A percentile compares a stretch with the other conserved stretches of the same genome.
Conservation (phyloP, 192 early-diverging fungal genomes). For the Haplosporangium gracile region DNA sequence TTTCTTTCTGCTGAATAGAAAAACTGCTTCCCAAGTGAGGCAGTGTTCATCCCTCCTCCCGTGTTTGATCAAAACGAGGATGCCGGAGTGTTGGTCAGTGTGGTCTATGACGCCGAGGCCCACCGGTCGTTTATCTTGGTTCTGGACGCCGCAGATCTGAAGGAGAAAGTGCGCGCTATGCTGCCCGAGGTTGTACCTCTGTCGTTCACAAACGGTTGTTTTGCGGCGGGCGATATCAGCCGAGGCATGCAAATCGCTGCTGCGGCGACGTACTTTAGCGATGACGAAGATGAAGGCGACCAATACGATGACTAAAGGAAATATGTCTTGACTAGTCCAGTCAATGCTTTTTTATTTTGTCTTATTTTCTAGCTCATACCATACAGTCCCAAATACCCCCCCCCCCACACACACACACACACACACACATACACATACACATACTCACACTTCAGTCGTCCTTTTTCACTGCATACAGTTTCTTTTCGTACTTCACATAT, state of each 20-base stretch:
- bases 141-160: slow-evolving; percentile 77
- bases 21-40: slow-evolving; percentile 84
- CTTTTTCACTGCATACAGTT: not conserved
- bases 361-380: no score
- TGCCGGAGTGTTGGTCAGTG: slow-evolving; percentile 79
- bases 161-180: slow-evolving; percentile 74
- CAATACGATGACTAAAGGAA: slow-evolving; percentile 16
- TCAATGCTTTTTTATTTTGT: no score
- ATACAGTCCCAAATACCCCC: not conserved
- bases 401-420: no score
- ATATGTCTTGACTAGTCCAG: not conserved
- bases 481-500: not conserved
- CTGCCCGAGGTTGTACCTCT: slow-evolving; percentile 76
- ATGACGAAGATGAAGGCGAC: slow-evolving; percentile 15
- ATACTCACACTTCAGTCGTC: not conserved
- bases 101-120: slow-evolving; percentile 78
- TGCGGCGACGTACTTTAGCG: not conserved
- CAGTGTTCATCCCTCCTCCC: slow-evolving; percentile 78
- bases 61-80: slow-evolving; percentile 72
- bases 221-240: slow-evolving; percentile 49
- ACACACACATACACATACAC: no score
- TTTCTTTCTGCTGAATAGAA: slow-evolving; percentile 52
- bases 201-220: slow-evolving; percentile 78
- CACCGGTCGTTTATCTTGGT: slow-evolving; percentile 78
- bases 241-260: slow-evolving; percentile 39